Conservation (phyloP, 495 filamentous ascomycete genomes). For the Hapsidospora chrysogenum region DNA sequence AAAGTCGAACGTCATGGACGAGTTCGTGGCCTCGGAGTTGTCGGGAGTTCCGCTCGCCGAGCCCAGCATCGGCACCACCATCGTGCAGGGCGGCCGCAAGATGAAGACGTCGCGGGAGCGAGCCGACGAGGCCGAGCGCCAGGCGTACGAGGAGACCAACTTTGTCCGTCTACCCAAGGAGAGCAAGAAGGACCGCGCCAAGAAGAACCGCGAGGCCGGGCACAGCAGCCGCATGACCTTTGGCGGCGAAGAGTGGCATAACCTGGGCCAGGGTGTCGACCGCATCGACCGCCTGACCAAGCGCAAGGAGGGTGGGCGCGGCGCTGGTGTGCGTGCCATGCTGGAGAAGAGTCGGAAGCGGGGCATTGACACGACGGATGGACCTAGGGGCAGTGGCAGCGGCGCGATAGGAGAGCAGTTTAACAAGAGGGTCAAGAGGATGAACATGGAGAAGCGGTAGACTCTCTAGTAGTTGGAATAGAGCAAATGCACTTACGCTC, state of each 20-base stretch:
- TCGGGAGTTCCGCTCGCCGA: constrained; percentile 59
- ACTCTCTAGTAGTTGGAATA: too few relatives aligned
- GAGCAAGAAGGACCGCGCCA: constrained; percentile 57
- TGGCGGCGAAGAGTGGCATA: constrained; percentile 75
- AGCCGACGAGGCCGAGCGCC: constrained; percentile 51
- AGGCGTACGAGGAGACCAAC: constrained; percentile 73
- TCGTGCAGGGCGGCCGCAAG: constrained; percentile 52
- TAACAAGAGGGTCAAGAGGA: constrained; percentile 59
- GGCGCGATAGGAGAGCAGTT: constrained; percentile 48
- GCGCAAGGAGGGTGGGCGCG: constrained; percentile 30
- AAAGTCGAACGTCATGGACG: constrained; percentile 66
- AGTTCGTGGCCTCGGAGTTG: constrained; percentile 69
- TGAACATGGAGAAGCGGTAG: too few relatives aligned
- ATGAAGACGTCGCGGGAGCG: constrained; percentile 54
- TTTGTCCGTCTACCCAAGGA: constrained; percentile 68
- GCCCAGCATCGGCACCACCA: constrained; percentile 73
- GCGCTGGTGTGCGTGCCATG: constrained; percentile 35
- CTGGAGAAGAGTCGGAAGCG: constrained; percentile 74
- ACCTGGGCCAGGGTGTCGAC: constrained; percentile 62
- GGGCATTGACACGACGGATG: constrained; percentile 37
- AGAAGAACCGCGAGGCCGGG: constrained; percentile 26
- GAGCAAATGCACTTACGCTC: too few relatives aligned
- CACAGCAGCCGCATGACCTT: constrained; percentile 34
- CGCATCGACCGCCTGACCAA: constrained; percentile 56
- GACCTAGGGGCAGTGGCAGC: constrained; percentile 34